Percentiles rank a stretch among this genome's conserved stretches.
phyloP scores from a whole-genome alignment of 768 basidiomycete species.

The Lentinula edodes region DNA sequence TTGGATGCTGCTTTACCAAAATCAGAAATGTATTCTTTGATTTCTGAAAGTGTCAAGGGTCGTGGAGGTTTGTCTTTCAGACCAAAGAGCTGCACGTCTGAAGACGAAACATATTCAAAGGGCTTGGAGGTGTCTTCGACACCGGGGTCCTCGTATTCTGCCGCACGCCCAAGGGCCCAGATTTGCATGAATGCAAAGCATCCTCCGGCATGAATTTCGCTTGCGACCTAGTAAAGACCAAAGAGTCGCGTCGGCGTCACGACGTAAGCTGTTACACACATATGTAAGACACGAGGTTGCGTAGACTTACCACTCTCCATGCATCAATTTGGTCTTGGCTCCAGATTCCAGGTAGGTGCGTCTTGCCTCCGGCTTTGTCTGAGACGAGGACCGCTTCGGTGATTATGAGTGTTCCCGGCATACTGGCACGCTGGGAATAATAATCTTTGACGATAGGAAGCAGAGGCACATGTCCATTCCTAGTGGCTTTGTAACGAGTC shows the following conservation, averaged over 20 bases:
- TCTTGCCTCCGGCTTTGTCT: conserved; percentile 35
- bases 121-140: conserved; percentile 6
- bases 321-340: conserved; percentile 43
- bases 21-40: conserved; percentile 27
- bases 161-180: conserved; percentile 20
- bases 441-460: conserved; percentile 34
- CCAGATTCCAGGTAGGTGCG: conserved; percentile 51
- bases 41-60: conserved; percentile 30
- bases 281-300: not conserved
- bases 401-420: conserved; percentile 46
- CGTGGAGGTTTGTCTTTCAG: conserved; percentile 12
- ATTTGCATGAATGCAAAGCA: conserved; percentile 39
- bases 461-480: conserved; percentile 28
- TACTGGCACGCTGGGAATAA: conserved; percentile 39
- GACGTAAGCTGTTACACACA: too few relatives aligned
- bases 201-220: conserved; percentile 42
- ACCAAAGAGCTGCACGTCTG: conserved; percentile 10
- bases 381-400: conserved; percentile 48
- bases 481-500: conserved; percentile 37
- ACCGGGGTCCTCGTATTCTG: not conserved
- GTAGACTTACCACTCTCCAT: conserved; percentile 35
- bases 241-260: too few relatives aligned
- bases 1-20: conserved; percentile 39
- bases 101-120: conserved; percentile 18
- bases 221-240: conserved; percentile 27